Percentiles rank a stretch among this genome's conserved stretches.
phyloP scores from a whole-genome alignment of 2,329 filamentous ascomycete species.

The Sphaerostilbella broomeana region DNA sequence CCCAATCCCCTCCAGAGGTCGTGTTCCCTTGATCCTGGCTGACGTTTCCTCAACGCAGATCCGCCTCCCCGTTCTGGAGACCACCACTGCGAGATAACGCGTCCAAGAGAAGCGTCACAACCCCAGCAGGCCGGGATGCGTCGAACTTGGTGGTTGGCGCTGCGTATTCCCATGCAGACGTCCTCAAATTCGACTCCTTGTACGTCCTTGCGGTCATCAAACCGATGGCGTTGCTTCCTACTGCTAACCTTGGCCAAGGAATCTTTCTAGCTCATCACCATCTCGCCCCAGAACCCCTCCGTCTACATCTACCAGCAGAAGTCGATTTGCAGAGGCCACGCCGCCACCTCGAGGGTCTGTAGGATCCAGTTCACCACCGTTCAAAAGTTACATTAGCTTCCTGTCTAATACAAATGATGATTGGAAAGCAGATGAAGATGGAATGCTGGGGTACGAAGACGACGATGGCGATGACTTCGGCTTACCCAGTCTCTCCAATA shows the following conservation, averaged over 20 bases:
- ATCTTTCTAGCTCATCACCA: conserved; percentile 51
- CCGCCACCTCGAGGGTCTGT: conserved; percentile 48
- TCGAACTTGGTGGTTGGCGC: conserved; percentile 79
- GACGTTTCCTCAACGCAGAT: conserved; percentile 45
- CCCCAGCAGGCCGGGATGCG: conserved; percentile 41
- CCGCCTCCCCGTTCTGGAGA: conserved; percentile 84
- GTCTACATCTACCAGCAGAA: conserved; percentile 48
- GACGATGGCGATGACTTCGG: conserved; percentile 94
- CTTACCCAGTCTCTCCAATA: conserved; percentile 83
- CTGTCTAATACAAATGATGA: conserved; percentile 75
- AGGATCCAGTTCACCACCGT: conserved; percentile 54
- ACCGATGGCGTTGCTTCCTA: neutral
- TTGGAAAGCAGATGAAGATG: conserved; percentile 72
- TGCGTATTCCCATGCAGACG: conserved; percentile 92
- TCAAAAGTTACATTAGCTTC: conserved; percentile 73
- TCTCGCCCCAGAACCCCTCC: conserved; percentile 72
- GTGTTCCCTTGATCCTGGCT: conserved; percentile 16
- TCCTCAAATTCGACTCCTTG: conserved; percentile 80
- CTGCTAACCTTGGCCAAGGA: conserved; percentile 36
- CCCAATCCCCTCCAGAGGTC: neutral
- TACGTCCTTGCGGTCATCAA: conserved; percentile 35
- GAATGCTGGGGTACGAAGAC: conserved; percentile 73
- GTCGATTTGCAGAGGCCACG: conserved; percentile 45
- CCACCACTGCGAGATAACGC: conserved; percentile 44
- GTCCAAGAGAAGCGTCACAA: conserved; percentile 42